Evolutionary conservation across 495 filamentous ascomycete genomes (phyloP).

Genomic region (Chaetomium cochliodes): DNA sequence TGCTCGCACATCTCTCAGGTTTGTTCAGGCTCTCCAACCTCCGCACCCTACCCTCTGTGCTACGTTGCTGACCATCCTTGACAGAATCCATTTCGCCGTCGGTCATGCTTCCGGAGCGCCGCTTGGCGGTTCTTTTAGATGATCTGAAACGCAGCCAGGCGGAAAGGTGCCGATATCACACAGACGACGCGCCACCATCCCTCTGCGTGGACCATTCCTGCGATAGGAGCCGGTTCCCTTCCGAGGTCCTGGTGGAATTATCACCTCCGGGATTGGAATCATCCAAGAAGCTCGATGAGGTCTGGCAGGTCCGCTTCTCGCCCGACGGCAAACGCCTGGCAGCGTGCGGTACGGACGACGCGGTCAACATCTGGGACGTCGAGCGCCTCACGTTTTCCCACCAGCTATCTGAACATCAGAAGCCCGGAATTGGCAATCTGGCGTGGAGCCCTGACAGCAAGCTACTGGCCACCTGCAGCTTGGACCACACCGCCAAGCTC

Average conservation of each 20-base stretch:
- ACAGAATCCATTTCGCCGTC: slow-evolving; percentile 88
- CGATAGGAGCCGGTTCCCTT: slow-evolving; percentile 74
- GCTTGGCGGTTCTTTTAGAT: slow-evolving; percentile 78
- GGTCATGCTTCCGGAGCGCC: slow-evolving; percentile 97
- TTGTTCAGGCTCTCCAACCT: slow-evolving; percentile 34
- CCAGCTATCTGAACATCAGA: slow-evolving; percentile 60
- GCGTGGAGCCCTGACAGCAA: slow-evolving; percentile 91
- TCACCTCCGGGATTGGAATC: slow-evolving; percentile 25
- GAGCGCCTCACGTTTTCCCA: slow-evolving; percentile 63
- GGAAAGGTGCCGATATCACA: slow-evolving; percentile 83
- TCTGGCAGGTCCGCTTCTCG: slow-evolving; percentile 89
- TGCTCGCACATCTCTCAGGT: slow-evolving; percentile 86
- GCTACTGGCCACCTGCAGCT: slow-evolving; percentile 76
- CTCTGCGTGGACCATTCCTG: slow-evolving; percentile 88
- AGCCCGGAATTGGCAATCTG: slow-evolving; percentile 65
- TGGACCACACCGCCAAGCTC: slow-evolving; percentile 69
- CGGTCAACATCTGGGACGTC: slow-evolving; percentile 81
- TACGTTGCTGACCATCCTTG: slow-evolving; percentile 3
- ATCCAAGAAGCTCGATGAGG: slow-evolving; percentile 70
- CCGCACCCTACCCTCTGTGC: neutral
- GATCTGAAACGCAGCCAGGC: slow-evolving; percentile 83
- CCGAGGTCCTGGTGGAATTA: slow-evolving; percentile 62
- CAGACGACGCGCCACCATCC: slow-evolving; percentile 71
- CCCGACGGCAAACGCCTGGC: slow-evolving; percentile 83
- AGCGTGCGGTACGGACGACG: slow-evolving; percentile 71